These are phyloP conservation scores for Eutrema japonicum DNA, from an alignment of 345 rosid genomes.

Conservation along the genomic window DNA sequence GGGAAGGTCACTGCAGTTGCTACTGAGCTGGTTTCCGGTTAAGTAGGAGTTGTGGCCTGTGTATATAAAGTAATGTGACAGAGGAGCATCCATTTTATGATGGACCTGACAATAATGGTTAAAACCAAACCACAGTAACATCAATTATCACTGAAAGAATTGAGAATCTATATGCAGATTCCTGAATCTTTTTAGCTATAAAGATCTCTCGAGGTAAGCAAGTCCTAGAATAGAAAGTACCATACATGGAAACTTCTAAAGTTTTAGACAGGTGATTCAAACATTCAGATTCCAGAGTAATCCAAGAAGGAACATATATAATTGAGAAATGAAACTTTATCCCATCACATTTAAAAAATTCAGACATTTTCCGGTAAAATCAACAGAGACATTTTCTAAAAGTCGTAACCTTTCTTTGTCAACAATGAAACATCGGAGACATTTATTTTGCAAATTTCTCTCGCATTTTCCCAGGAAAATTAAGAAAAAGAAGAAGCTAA, in stretches of 20 bases:
- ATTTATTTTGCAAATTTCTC: not conserved
- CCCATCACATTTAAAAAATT: too few species aligned
- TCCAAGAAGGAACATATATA: too few species aligned
- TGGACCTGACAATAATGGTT: slow-evolving; percentile 64
- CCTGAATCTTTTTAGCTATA: not conserved
- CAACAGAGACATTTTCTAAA: slow-evolving; percentile 12
- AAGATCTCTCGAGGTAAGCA: not conserved
- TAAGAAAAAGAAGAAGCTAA: slow-evolving; percentile 7
- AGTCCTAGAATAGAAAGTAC: slow-evolving; percentile 10
- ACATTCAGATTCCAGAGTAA: not conserved
- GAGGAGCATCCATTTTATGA: slow-evolving; percentile 80
- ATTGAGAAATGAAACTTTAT: not conserved
- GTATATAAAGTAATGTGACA: slow-evolving; percentile 86
- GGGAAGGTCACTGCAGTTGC: slow-evolving; percentile 93
- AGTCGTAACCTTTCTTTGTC: slow-evolving; percentile 22
- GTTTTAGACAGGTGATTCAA: not conserved
- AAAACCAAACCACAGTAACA: not conserved
- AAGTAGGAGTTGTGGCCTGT: slow-evolving; percentile 95
- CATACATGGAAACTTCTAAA: not conserved
- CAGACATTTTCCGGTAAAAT: slow-evolving; percentile 24
- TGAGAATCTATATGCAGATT: not conserved
- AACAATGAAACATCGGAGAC: too few species aligned
- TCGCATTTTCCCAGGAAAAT: not conserved
- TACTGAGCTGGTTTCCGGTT: slow-evolving; percentile 92
- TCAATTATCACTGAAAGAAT: slow-evolving; percentile 2